These are phyloP conservation scores for Pseudogymnoascus sp. DNA, from an alignment of 2,329 filamentous ascomycete species.

Conservation along the genomic window DNA sequence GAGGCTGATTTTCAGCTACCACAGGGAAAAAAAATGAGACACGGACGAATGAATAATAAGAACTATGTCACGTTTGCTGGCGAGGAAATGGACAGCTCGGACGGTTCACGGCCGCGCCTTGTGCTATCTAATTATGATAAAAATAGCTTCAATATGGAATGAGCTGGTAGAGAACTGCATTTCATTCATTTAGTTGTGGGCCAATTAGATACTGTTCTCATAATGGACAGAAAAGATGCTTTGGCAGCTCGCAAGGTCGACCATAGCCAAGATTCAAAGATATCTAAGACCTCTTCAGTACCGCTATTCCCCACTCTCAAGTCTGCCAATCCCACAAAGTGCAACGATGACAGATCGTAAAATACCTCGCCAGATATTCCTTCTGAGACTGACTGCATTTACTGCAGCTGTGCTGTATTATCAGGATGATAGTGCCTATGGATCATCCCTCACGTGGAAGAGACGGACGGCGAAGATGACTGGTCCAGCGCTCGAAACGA, in stretches of 20 bases:
- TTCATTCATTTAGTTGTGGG: neutral
- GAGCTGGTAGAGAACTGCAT: neutral
- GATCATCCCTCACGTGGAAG: neutral
- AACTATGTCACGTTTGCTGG: neutral
- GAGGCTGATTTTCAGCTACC: neutral
- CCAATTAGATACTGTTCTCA: neutral
- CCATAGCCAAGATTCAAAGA: neutral
- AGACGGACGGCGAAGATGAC: neutral
- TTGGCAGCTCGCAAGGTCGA: neutral
- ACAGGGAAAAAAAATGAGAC: neutral
- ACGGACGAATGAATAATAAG: neutral
- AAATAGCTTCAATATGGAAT: neutral
- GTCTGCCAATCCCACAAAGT: neutral
- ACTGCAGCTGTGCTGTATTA: neutral
- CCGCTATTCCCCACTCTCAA: neutral
- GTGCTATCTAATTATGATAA: neutral
- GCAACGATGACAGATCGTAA: neutral
- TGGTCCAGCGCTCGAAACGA: neutral
- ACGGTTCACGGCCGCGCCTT: neutral
- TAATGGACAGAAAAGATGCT: neutral
- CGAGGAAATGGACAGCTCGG: neutral
- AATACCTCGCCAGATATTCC: neutral
- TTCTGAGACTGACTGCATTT: neutral
- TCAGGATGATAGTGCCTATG: neutral
- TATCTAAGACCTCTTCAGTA: neutral